Evolutionary conservation across 2,329 filamentous ascomycete genomes (phyloP).

Genomic region (Aspergillus sp.): DNA sequence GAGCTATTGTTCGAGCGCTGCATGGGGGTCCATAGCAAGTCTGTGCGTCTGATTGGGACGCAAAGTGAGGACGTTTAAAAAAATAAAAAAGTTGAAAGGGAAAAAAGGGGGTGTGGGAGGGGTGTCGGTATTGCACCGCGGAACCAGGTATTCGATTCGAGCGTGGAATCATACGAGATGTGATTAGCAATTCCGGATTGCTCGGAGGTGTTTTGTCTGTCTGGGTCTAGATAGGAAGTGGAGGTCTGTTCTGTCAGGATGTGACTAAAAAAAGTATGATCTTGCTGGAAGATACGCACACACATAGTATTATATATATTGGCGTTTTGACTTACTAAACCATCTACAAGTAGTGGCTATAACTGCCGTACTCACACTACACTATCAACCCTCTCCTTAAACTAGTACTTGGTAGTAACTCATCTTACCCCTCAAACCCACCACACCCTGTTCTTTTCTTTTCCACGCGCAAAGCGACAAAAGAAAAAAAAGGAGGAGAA

Average conservation of each 20-base stretch:
- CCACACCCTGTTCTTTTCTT: not conserved
- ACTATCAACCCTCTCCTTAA: not conserved
- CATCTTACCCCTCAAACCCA: not conserved
- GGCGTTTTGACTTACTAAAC: not conserved
- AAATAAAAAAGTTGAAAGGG: not conserved
- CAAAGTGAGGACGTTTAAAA: not conserved
- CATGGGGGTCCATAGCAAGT: slow-evolving; percentile 8
- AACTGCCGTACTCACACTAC: not conserved
- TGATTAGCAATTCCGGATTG: not conserved
- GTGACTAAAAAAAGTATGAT: slow-evolving; percentile 2
- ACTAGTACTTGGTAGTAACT: no score
- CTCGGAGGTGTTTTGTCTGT: not conserved
- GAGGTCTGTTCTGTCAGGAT: not conserved
- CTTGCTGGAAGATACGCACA: not conserved
- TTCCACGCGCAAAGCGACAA: not conserved
- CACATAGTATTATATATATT: not conserved
- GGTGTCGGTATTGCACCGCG: not conserved
- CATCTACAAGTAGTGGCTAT: not conserved
- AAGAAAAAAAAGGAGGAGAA: not conserved
- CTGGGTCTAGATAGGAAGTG: not conserved
- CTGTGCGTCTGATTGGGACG: slow-evolving; percentile 14
- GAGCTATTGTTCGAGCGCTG: slow-evolving; percentile 7
- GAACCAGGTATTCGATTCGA: not conserved
- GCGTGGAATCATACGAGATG: not conserved
- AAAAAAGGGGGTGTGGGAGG: not conserved